These are phyloP conservation scores for Psilocybe sp. DNA, from an alignment of 768 basidiomycete genomes.

Conservation along the genomic window DNA sequence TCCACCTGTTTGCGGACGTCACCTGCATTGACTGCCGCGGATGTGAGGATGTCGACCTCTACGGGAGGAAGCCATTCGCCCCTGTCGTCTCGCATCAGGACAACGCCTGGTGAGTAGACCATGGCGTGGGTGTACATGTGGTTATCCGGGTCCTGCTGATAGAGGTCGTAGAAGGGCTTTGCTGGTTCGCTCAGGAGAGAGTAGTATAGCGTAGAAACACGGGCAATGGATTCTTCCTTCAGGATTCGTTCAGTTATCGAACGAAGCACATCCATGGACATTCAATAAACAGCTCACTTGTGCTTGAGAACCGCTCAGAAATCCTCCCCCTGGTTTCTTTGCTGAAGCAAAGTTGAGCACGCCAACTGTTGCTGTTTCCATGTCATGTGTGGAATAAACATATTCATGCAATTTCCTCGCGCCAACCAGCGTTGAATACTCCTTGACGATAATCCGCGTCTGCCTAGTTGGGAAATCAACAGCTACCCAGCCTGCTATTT, in stretches of 20 bases:
- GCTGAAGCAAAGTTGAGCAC: constrained; percentile 72
- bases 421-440: constrained; percentile 23
- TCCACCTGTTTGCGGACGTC: constrained; percentile 16
- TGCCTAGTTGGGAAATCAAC: neutral
- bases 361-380: neutral
- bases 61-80: constrained; percentile 55
- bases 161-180: constrained; percentile 57
- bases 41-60: constrained; percentile 62
- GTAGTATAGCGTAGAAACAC: constrained; percentile 69
- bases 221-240: constrained; percentile 68
- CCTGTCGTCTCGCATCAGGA: constrained; percentile 58
- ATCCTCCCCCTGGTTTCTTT: constrained; percentile 73
- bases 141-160: constrained; percentile 42
- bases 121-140: constrained; percentile 76
- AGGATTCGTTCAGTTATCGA: neutral
- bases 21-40: constrained; percentile 71
- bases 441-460: constrained; percentile 16
- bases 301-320: constrained; percentile 67
- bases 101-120: constrained; percentile 64
- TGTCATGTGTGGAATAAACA: neutral
- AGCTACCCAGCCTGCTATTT: constrained; percentile 9
- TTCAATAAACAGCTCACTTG: constrained; percentile 35
- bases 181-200: constrained; percentile 54
- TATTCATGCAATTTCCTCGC: constrained; percentile 14
- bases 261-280: neutral